Evolutionary conservation across 2,329 filamentous ascomycete genomes (phyloP), one percentile per base, ranked within the genome.

Genomic region (Exophiala calicioides): DNA sequence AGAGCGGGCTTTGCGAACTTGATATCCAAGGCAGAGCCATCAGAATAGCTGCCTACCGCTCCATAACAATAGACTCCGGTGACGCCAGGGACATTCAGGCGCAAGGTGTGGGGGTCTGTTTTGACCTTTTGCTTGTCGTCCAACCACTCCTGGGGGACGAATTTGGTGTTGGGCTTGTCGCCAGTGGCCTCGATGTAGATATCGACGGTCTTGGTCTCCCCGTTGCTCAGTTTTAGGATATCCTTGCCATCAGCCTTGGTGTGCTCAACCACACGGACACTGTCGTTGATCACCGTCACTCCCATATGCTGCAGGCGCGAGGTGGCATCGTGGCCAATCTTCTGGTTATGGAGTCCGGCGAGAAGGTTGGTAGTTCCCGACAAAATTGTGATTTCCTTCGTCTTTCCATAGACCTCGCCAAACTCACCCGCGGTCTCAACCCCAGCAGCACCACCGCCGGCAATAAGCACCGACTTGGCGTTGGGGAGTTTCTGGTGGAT

Each of bases 141-240:
- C 3, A 81, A 67, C 30, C 78, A 69, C 5, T 66, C 58, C 3
- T 58, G 40, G 0, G 78, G 76, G 1, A 82, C 63, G 60, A 73
- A 82, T 6, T 64, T 66, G 15, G 71, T 76, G 61, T 79, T 81
- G 0, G 78, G 78, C 5, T 63, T 58, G 9, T 73, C 73, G 20
- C 79, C 79, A 10, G 70, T 70, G 1, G 75, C 75, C 3, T 73
- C 69, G 44, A 82, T 72, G 58, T 76, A 80, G 18, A 78, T 51
- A 55, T 81, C 78, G 2, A 72, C 68, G 1, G 67, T 66, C 29
- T 77, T 55, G 2, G 62, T 67, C 34, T 71, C 65, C 31, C 77
- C 77, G 47, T 76, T 73, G 50, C 62, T 64, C 13, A 79, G 60
- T 3, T 59, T 58, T 18, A 77, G 57, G 3, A 68, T 67, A 49